Evolutionary conservation across 257 asterid species (phyloP).

Genomic region (Solanum lycopersicoides): DNA sequence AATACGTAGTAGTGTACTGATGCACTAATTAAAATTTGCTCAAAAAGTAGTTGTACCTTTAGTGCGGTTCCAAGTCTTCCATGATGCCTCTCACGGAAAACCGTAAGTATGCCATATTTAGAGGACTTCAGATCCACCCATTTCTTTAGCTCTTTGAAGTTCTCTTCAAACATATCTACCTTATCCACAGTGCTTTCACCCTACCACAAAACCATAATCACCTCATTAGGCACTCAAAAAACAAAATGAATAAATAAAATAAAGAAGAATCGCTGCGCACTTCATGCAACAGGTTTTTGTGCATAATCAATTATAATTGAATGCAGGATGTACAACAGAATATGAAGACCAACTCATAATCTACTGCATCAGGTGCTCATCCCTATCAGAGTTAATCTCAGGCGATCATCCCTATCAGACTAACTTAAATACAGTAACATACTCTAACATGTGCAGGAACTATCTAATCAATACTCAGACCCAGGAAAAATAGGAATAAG

Average conservation of each 20-base stretch:
- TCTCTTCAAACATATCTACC: conserved; percentile 56
- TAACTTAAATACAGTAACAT: neutral
- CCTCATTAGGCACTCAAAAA: neutral
- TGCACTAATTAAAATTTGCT: neutral
- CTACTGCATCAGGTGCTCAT: neutral
- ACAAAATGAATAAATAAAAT: neutral
- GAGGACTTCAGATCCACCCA: conserved; percentile 84
- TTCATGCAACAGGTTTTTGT: neutral
- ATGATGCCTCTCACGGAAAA: conserved; percentile 59
- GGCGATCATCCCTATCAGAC: neutral
- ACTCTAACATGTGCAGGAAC: neutral
- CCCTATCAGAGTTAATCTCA: neutral
- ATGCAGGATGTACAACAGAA: neutral
- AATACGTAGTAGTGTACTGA: neutral
- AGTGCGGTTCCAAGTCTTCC: conserved; percentile 82
- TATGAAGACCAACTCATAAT: neutral
- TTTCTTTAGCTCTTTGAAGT: conserved; percentile 77
- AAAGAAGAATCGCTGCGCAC: neutral
- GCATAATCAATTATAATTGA: neutral
- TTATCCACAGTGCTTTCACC: conserved; percentile 27
- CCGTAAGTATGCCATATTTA: conserved; percentile 56
- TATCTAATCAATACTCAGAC: neutral
- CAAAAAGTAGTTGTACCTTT: conserved; percentile 39
- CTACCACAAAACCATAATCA: conserved; percentile 20
- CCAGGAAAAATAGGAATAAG: neutral